Conservation (phyloP, 345 rosid species). For the Rubroshorea leprosula region DNA sequence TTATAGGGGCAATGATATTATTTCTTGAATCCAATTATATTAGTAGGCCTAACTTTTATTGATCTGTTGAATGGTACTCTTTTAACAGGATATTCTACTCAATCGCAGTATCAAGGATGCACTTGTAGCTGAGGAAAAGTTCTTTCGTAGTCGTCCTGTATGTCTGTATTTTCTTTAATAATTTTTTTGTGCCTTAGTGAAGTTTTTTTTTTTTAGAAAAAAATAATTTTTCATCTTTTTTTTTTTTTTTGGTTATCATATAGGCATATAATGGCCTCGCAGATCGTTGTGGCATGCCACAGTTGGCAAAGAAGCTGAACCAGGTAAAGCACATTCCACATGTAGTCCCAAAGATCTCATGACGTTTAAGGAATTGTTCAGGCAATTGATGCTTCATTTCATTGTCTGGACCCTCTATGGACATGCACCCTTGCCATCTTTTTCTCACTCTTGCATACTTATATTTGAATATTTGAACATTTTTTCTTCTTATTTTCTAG, state of each 20-base stretch:
- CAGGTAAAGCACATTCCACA: slow-evolving; percentile 45
- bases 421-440: neutral
- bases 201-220: slow-evolving; percentile 7
- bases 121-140: slow-evolving; percentile 81
- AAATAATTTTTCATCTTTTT: neutral
- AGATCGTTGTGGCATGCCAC: slow-evolving; percentile 95
- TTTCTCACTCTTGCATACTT: neutral
- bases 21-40: neutral
- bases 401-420: neutral
- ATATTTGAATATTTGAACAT: neutral
- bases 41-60: slow-evolving; percentile 13
- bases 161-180: slow-evolving; percentile 22
- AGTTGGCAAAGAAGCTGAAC: slow-evolving; percentile 88
- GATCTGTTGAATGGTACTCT: slow-evolving; percentile 2
- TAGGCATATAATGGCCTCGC: slow-evolving; percentile 79
- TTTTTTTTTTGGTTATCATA: neutral
- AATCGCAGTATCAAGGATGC: slow-evolving; percentile 94
- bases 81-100: slow-evolving; percentile 62
- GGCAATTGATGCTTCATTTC: slow-evolving; percentile 1
- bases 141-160: slow-evolving; percentile 92
- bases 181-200: slow-evolving; percentile 11
- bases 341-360: slow-evolving; percentile 6
- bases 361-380: neutral
- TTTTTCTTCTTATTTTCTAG: neutral
- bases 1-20: neutral